Evolutionary conservation across 2,329 filamentous ascomycete species (phyloP).

Genomic region (Calonectria crousiana): DNA sequence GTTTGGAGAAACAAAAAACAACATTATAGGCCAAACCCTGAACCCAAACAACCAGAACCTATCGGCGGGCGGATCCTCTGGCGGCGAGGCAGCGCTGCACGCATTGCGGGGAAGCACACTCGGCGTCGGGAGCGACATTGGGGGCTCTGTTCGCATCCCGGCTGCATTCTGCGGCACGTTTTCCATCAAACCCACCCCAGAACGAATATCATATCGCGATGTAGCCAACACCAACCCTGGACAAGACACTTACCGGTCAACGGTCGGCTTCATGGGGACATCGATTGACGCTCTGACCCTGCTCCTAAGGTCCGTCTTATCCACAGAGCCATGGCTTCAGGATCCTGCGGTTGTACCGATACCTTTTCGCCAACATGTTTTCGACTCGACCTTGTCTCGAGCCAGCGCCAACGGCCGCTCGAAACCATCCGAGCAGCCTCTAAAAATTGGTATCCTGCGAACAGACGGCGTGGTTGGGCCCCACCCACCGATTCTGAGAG

Average conservation of each 20-base stretch:
- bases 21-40: slow-evolving; percentile 48
- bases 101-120: slow-evolving; percentile 48
- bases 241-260: slow-evolving; percentile 71
- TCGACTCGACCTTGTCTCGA: slow-evolving; percentile 53
- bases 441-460: slow-evolving; percentile 67
- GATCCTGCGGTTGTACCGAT: slow-evolving; percentile 76
- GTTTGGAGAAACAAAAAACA: slow-evolving; percentile 48
- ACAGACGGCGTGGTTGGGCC: slow-evolving; percentile 63
- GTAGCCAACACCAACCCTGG: slow-evolving; percentile 55
- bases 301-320: slow-evolving; percentile 67
- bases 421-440: slow-evolving; percentile 40
- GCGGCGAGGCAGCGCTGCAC: slow-evolving; percentile 51
- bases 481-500: slow-evolving; percentile 68
- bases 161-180: slow-evolving; percentile 43
- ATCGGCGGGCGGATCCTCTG: slow-evolving; percentile 51
- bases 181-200: slow-evolving; percentile 35
- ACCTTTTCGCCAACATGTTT: slow-evolving; percentile 69
- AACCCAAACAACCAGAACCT: slow-evolving; percentile 51
- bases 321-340: slow-evolving; percentile 71
- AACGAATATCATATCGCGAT: slow-evolving; percentile 33
- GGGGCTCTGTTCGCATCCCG: slow-evolving; percentile 49
- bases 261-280: slow-evolving; percentile 72
- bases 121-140: slow-evolving; percentile 53
- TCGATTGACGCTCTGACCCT: slow-evolving; percentile 67
- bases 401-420: slow-evolving; percentile 11